Evolutionary conservation across 768 basidiomycete species (phyloP).

Genomic region (Suillus placidus): DNA sequence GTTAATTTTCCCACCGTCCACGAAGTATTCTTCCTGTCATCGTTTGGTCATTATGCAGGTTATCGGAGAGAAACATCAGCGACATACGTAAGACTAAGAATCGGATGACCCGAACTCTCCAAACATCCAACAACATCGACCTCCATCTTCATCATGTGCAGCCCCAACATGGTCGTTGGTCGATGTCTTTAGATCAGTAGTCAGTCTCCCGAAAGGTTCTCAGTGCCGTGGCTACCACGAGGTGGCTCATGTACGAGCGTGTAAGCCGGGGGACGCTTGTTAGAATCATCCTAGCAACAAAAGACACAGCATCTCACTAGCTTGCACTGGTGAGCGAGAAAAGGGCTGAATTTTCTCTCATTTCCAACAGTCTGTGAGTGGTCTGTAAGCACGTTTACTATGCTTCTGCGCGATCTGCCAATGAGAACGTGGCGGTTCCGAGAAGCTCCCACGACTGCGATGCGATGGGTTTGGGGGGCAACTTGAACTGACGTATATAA

Average conservation of each 20-base stretch:
- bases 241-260: slow-evolving; percentile 12
- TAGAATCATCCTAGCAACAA: slow-evolving; percentile 7
- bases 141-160: neutral
- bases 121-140: neutral
- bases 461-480: neutral
- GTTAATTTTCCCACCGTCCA: neutral
- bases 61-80: neutral
- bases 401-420: slow-evolving; percentile 6
- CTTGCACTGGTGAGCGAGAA: slow-evolving; percentile 8
- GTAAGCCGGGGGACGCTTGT: slow-evolving; percentile 17
- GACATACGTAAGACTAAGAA: neutral
- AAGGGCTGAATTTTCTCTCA: slow-evolving; percentile 21
- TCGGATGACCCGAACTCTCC: neutral
- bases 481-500: slow-evolving; percentile 17
- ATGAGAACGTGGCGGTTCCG: slow-evolving; percentile 4
- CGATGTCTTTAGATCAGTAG: neutral
- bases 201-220: neutral
- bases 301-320: slow-evolving; percentile 9
- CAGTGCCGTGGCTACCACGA: slow-evolving; percentile 5
- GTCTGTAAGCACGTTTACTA: slow-evolving; percentile 1
- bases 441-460: slow-evolving; percentile 27
- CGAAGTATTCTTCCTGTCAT: neutral
- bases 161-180: too few species aligned
- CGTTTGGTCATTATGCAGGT: neutral
- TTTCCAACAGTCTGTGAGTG: slow-evolving; percentile 17